These are phyloP conservation scores for Mycena vulgaris DNA, from an alignment of 768 basidiomycete species.

Conservation along the genomic window DNA sequence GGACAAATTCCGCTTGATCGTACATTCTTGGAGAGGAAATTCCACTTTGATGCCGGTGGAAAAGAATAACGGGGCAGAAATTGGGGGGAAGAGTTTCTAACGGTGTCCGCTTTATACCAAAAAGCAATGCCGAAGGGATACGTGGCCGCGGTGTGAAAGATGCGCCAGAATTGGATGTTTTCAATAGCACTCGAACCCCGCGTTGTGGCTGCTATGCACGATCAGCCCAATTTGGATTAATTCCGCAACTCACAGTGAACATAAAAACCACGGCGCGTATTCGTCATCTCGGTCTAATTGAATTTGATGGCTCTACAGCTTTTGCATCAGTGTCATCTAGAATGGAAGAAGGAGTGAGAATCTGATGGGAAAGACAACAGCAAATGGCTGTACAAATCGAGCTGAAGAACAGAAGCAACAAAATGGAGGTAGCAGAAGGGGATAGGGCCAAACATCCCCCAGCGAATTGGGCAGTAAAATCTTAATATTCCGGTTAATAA, in stretches of 20 bases:
- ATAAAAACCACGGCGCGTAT: neutral
- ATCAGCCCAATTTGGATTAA: conserved; percentile 6
- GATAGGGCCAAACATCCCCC: conserved; percentile 2
- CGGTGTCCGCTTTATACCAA: neutral
- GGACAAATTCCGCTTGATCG: too few relatives aligned
- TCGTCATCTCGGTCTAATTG: neutral
- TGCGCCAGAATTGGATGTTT: neutral
- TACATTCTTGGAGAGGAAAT: too few relatives aligned
- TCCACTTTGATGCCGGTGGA: too few relatives aligned
- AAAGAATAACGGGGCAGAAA: too few relatives aligned
- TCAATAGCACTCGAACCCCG: neutral
- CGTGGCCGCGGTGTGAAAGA: conserved; percentile 4
- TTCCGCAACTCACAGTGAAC: neutral
- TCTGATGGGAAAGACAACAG: neutral
- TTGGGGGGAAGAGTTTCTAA: conserved; percentile 2
- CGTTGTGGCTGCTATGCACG: conserved; percentile 1
- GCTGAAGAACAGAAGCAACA: neutral
- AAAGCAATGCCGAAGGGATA: neutral
- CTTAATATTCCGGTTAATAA: conserved; percentile 1
- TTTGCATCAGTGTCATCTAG: conserved; percentile 2
- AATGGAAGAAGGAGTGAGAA: neutral
- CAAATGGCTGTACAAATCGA: neutral
- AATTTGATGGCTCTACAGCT: conserved; percentile 1
- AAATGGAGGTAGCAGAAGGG: conserved; percentile 15
- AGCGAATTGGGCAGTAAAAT: conserved; percentile 3